Evolutionary conservation across 2,329 filamentous ascomycete genomes (phyloP).

Genomic region (Ploettnerulaceae sp.): DNA sequence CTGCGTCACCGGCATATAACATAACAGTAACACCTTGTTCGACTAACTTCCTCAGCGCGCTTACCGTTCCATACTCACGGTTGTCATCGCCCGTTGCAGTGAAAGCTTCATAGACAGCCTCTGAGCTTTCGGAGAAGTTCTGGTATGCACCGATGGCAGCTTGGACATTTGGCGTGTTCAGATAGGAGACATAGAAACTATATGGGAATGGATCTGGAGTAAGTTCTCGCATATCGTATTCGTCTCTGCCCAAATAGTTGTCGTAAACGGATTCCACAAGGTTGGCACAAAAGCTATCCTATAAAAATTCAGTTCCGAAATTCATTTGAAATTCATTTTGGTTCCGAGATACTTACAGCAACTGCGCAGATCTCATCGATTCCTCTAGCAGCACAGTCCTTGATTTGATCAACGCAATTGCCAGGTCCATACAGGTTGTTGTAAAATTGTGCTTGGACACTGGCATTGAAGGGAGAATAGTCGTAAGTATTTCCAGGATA

Average conservation of each 20-base stretch:
- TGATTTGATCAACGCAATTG: slow-evolving; percentile 55
- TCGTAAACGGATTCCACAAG: slow-evolving; percentile 51
- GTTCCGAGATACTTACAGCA: slow-evolving; percentile 33
- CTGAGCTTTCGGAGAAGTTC: slow-evolving; percentile 49
- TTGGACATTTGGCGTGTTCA: slow-evolving; percentile 51
- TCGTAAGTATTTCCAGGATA: slow-evolving; percentile 53
- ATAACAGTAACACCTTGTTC: slow-evolving; percentile 61
- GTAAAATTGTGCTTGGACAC: slow-evolving; percentile 47
- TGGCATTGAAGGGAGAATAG: slow-evolving; percentile 46
- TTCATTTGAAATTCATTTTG: background rate
- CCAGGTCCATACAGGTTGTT: slow-evolving; percentile 56
- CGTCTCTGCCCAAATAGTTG: slow-evolving; percentile 47
- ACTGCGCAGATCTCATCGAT: slow-evolving; percentile 46
- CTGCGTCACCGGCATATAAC: slow-evolving; percentile 54
- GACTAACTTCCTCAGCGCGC: slow-evolving; percentile 52
- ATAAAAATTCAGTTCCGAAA: background rate
- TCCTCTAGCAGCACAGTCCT: slow-evolving; percentile 49
- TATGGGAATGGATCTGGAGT: slow-evolving; percentile 54
- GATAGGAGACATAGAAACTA: slow-evolving; percentile 49
- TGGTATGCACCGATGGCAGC: slow-evolving; percentile 54
- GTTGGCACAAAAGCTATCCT: slow-evolving; percentile 49
- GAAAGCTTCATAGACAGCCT: slow-evolving; percentile 42
- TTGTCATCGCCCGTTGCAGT: slow-evolving; percentile 45
- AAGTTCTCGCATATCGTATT: slow-evolving; percentile 56
- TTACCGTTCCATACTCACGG: slow-evolving; percentile 42